phyloP scores from a whole-genome alignment of 1,284 basidiomycete genomes.

The Phenoliferia sp. region DNA sequence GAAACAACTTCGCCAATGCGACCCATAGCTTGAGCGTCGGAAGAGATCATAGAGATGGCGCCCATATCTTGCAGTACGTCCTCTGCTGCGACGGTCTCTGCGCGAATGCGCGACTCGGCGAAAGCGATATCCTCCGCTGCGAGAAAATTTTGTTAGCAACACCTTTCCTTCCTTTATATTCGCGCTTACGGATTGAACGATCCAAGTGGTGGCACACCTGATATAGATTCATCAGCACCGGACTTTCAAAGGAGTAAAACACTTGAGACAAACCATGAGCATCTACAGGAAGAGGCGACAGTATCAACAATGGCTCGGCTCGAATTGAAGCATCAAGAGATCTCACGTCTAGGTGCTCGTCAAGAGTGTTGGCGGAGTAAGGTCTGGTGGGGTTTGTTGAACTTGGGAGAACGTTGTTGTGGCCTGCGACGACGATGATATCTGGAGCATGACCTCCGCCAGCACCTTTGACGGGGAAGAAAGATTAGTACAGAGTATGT shows the following conservation, averaged over 20 bases:
- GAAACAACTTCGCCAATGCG: conserved; percentile 89
- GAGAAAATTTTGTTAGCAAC: no score
- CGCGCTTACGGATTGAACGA: conserved; percentile 55
- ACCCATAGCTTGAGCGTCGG: conserved; percentile 97
- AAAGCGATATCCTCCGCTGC: conserved; percentile 81
- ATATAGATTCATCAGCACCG: conserved; percentile 8
- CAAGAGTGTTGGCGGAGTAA: conserved; percentile 84
- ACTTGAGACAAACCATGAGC: conserved; percentile 67
- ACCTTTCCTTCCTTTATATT: no score
- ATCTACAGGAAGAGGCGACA: conserved; percentile 62
- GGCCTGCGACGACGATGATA: conserved; percentile 73
- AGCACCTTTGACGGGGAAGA: neutral
- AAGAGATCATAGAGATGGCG: conserved; percentile 91
- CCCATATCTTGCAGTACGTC: conserved; percentile 93
- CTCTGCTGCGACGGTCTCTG: conserved; percentile 95
- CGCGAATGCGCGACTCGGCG: conserved; percentile 94
- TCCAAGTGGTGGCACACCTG: conserved; percentile 76
- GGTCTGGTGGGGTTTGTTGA: conserved; percentile 97
- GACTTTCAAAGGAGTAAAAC: conserved; percentile 22
- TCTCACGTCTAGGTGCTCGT: conserved; percentile 91
- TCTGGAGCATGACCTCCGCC: conserved; percentile 94
- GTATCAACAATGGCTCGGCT: neutral
- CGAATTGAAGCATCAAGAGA: neutral
- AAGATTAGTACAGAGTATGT: neutral
- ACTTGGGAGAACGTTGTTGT: conserved; percentile 86